Evolutionary conservation across 306 rosid species (phyloP).

Genomic region (Vigna trinervia): DNA sequence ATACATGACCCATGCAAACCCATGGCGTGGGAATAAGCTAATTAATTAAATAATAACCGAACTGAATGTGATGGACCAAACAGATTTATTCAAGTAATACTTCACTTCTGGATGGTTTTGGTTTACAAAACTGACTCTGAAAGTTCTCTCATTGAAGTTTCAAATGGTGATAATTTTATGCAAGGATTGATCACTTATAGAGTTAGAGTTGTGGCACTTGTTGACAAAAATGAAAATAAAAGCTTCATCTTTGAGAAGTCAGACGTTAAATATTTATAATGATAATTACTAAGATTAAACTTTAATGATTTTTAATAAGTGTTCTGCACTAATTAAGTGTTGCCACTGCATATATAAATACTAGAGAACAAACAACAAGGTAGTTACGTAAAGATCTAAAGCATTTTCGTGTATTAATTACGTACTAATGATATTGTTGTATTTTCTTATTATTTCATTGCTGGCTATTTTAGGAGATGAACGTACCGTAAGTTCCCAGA

Average conservation of each 20-base stretch:
- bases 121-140: background rate
- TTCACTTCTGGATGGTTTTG: background rate
- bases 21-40: background rate
- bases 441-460: background rate
- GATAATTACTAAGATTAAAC: background rate
- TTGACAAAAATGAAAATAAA: background rate
- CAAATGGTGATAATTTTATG: background rate
- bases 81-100: background rate
- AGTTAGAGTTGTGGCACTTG: too few species aligned
- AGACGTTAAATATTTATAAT: background rate
- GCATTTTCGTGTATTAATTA: background rate
- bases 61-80: background rate
- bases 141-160: background rate
- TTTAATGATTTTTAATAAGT: background rate
- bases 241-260: background rate
- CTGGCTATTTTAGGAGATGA: background rate
- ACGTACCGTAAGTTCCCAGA: slow-evolving; percentile 15
- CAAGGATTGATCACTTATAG: background rate
- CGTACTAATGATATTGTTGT: background rate
- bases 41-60: background rate
- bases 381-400: background rate
- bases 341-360: background rate
- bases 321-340: background rate
- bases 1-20: slow-evolving; percentile 24
- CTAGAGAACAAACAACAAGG: background rate